Percentiles rank a stretch among this genome's conserved stretches.
These are phyloP conservation scores for Effrenium voratum DNA, from an alignment of 73 alveolate species.

Conservation along the genomic window DNA sequence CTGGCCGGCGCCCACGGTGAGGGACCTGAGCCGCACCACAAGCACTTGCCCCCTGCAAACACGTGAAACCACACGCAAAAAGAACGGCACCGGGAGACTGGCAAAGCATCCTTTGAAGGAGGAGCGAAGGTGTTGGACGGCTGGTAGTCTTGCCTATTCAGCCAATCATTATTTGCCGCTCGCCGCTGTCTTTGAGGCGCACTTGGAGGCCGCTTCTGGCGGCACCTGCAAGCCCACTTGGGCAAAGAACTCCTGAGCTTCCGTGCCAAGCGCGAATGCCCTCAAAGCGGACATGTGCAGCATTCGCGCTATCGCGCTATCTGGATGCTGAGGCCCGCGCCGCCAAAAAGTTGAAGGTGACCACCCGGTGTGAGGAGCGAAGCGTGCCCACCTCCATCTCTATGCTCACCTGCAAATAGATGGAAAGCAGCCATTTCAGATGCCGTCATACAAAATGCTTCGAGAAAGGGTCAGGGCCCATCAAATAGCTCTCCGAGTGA, in stretches of 20 bases:
- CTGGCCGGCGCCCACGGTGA: slow-evolving; percentile 58
- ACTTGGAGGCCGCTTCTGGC: slow-evolving; percentile 50
- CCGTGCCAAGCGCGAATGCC: not conserved
- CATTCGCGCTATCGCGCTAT: no score
- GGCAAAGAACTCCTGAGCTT: slow-evolving; percentile 44
- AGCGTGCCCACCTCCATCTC: slow-evolving; percentile 85
- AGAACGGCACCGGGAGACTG: not conserved
- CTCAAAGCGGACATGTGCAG: not conserved
- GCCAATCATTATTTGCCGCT: no score
- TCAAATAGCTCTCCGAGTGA: no score
- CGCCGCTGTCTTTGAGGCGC: not conserved
- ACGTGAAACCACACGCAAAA: not conserved
- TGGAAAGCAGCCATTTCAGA: no score
- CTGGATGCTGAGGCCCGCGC: not conserved
- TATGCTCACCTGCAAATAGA: not conserved
- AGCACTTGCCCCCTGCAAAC: not conserved
- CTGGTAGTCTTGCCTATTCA: slow-evolving; percentile 46
- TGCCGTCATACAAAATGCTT: no score
- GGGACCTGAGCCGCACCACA: slow-evolving; percentile 18
- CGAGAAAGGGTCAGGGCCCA: no score
- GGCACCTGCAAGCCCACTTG: slow-evolving; percentile 73
- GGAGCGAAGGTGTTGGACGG: slow-evolving; percentile 77
- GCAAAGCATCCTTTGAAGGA: slow-evolving; percentile 72
- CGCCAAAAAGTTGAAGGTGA: slow-evolving; percentile 50
- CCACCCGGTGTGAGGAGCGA: slow-evolving; percentile 70